Conservation (phyloP, 805 yeast genomes). For the Yamadazyma insecticola region DNA sequence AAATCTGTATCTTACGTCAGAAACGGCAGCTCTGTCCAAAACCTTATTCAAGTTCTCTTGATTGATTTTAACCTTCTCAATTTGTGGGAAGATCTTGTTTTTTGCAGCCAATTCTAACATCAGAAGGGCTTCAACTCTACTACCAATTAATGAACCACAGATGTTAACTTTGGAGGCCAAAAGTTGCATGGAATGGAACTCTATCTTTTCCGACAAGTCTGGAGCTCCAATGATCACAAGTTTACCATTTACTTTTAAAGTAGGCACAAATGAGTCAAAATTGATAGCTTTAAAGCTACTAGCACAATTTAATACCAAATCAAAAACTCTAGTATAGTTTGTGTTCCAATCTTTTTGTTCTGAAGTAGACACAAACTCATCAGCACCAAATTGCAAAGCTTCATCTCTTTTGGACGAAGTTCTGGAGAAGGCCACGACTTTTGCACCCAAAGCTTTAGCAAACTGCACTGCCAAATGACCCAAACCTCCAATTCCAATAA, state of each 20-base stretch:
- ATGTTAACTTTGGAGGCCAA: neutral
- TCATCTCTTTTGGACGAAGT: constrained; percentile 22
- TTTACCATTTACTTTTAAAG: constrained; percentile 40
- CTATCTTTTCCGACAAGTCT: constrained; percentile 15
- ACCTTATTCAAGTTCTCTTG: neutral
- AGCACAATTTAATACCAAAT: constrained; percentile 50
- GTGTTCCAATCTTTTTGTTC: constrained; percentile 40
- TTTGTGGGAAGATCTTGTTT: neutral
- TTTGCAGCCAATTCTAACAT: neutral
- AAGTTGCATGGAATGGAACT: constrained; percentile 11
- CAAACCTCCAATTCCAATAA: constrained; percentile 63
- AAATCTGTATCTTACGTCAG: neutral
- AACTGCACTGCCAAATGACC: constrained; percentile 59
- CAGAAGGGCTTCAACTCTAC: neutral
- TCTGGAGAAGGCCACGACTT: constrained; percentile 43
- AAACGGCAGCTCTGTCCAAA: neutral
- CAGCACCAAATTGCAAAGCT: constrained; percentile 27
- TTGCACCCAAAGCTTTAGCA: constrained; percentile 59
- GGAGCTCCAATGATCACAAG: constrained; percentile 23
- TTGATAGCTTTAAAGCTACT: constrained; percentile 47
- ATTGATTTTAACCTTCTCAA: neutral
- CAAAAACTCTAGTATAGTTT: constrained; percentile 31
- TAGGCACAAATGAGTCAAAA: constrained; percentile 6
- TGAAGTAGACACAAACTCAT: constrained; percentile 42
- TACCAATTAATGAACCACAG: neutral